Base-by-base conservation (phyloP, 495 filamentous ascomycete genomes). In the Trypethelium eluteriae region DNA sequence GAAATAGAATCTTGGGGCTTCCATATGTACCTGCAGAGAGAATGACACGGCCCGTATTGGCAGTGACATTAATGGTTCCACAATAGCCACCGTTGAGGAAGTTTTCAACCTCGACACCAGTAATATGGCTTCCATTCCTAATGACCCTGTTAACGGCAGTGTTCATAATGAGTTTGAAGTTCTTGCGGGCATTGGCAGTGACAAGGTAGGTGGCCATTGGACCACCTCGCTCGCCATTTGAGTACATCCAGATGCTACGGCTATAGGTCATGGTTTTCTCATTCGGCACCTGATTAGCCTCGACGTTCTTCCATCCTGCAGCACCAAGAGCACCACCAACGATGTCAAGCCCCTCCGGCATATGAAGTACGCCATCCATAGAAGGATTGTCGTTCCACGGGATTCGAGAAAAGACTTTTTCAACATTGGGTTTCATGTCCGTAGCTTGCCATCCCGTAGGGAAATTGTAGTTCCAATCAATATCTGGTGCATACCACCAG, bases 401-500 rank as follows among this genome's bases (percentile, higher is more conserved):
- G 69, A 90, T 91, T 66, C 86, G 83, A 38, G 77, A 74, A 76
- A 90, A 90, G 9, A 89, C 85, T 3, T 84, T 78, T 41, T 77
- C 75, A 39, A 82, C 82, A 38, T 89, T 82, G 63, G 78, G 73
- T 67, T 75, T 70, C 74, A 91, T 78, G 70, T 91, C 87, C 2
- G 79, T 73, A 46, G 82, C 79, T 74, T 89, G 86, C 89, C 89
- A 93, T 38, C 86, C 88, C 50, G 76, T 57, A 4, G 89, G 89
- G 78, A 90, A 93, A 68, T 88, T 86, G 71, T 84, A 83, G 69
- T 92, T 84, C 79, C 88, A 93, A 74, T 92, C 89, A 18, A 80
- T 76, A 6, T 77, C 77, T 14, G 79, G 80, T 16, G 84, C 83
- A 64, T 85, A 78, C 68, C 85, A 83, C 73, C 84, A 86, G 11